Percentiles rank a stretch among this genome's conserved stretches.
Conservation (phyloP, 768 basidiomycete genomes). For the Collybiopsis luxurians region DNA sequence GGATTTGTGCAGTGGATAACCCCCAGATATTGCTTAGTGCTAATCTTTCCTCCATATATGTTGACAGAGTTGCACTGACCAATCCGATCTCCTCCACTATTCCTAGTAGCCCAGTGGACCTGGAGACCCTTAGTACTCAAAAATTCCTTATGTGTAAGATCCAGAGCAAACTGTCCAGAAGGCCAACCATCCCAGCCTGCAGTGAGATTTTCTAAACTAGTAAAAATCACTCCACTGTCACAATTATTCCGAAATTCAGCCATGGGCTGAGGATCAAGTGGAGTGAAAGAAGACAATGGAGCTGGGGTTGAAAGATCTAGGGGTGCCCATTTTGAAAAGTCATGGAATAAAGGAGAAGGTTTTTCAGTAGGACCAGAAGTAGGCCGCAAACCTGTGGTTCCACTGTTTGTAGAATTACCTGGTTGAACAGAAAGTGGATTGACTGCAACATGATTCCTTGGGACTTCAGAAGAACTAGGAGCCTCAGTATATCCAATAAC, state of each 20-base stretch:
- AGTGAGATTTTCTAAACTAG: neutral
- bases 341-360: no score
- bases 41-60: neutral
- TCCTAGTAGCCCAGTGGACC: neutral
- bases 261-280: neutral
- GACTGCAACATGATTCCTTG: no score
- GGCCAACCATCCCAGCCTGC: neutral
- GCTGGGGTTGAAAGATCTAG: neutral
- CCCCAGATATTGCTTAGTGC: neutral
- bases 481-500: no score
- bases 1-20: neutral
- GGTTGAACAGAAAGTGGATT: no score
- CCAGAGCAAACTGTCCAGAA: neutral
- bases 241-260: neutral
- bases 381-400: no score
- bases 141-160: neutral
- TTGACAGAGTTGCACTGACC: neutral
- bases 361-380: no score
- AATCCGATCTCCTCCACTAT: neutral
- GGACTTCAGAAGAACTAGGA: no score
- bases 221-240: neutral
- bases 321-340: neutral
- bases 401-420: no score
- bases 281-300: neutral
- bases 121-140: neutral